Evolutionary conservation across 306 rosid species (phyloP).

Genomic region (Quercus wislizeni): DNA sequence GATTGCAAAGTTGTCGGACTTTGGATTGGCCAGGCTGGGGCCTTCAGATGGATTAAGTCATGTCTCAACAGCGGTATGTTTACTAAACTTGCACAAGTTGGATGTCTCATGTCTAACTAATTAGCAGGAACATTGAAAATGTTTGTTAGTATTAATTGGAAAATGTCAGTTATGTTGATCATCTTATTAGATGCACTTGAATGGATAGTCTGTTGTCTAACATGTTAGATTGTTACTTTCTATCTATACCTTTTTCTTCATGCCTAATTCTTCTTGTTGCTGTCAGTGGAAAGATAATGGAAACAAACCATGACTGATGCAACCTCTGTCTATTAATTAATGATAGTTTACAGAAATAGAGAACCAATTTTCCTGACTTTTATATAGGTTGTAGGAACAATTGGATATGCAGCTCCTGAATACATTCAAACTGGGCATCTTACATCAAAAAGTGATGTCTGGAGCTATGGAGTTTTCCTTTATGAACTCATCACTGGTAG

Average conservation of each 20-base stretch:
- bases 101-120: not conserved
- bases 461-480: conserved; percentile 63
- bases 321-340: not conserved
- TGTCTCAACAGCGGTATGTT: conserved; percentile 51
- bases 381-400: conserved; percentile 55
- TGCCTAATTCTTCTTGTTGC: not conserved
- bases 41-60: conserved; percentile 58
- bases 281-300: not conserved
- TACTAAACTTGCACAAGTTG: not conserved
- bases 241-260: not conserved
- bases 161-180: not conserved
- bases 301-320: not conserved
- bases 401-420: conserved; percentile 72
- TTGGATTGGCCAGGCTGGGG: conserved; percentile 58
- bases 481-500: conserved; percentile 63
- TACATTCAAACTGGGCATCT: conserved; percentile 59
- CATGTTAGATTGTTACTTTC: not conserved
- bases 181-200: not conserved
- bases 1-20: conserved; percentile 59
- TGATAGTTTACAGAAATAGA: not conserved
- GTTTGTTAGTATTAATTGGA: not conserved
- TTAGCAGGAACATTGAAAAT: not conserved
- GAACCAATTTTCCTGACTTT: not conserved
- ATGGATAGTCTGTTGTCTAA: not conserved
- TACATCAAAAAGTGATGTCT: conserved; percentile 52